phyloP scores from a whole-genome alignment of 768 basidiomycete genomes.

The Fibroporia radiculosa region DNA sequence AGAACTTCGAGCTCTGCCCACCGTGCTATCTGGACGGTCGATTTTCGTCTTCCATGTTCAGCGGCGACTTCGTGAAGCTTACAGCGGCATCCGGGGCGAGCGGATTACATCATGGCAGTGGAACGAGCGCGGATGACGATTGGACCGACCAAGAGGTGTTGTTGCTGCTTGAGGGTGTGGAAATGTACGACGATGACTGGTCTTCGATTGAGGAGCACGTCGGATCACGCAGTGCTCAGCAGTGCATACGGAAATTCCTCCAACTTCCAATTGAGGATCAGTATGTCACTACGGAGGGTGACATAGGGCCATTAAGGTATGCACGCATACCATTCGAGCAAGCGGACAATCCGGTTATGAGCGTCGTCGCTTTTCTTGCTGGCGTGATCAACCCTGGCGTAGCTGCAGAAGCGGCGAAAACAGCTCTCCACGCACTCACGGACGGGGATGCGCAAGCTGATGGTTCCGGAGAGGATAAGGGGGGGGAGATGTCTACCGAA shows the following conservation, averaged over 20 bases:
- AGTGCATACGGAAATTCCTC: slow-evolving; percentile 93
- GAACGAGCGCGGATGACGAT: slow-evolving; percentile 45
- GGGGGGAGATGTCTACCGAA: slow-evolving; percentile 26
- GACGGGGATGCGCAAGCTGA: slow-evolving; percentile 39
- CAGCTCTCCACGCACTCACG: slow-evolving; percentile 75
- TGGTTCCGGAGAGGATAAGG: slow-evolving; percentile 23
- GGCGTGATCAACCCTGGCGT: slow-evolving; percentile 86
- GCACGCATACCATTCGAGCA: slow-evolving; percentile 86
- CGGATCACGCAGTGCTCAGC: slow-evolving; percentile 83
- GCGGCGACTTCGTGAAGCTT: slow-evolving; percentile 92
- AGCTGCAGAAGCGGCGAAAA: slow-evolving; percentile 90
- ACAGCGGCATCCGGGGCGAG: slow-evolving; percentile 30
- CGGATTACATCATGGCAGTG: slow-evolving; percentile 29
- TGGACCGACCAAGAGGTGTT: slow-evolving; percentile 93
- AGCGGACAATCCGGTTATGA: slow-evolving; percentile 97
- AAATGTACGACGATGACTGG: slow-evolving; percentile 99
- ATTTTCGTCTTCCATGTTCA: slow-evolving; percentile 94
- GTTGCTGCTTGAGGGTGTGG: slow-evolving; percentile 87
- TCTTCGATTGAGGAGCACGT: slow-evolving; percentile 88
- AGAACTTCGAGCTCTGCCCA: slow-evolving; percentile 84
- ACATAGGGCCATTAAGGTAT: slow-evolving; percentile 68
- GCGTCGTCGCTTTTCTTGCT: slow-evolving; percentile 94
- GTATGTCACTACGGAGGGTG: slow-evolving; percentile 72
- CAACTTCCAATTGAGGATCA: slow-evolving; percentile 95
- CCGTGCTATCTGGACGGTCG: slow-evolving; percentile 95